Percentiles rank a stretch among this genome's conserved stretches.
Conservation (phyloP, 257 asterid genomes). For the Oldenlandia corymbosa region DNA sequence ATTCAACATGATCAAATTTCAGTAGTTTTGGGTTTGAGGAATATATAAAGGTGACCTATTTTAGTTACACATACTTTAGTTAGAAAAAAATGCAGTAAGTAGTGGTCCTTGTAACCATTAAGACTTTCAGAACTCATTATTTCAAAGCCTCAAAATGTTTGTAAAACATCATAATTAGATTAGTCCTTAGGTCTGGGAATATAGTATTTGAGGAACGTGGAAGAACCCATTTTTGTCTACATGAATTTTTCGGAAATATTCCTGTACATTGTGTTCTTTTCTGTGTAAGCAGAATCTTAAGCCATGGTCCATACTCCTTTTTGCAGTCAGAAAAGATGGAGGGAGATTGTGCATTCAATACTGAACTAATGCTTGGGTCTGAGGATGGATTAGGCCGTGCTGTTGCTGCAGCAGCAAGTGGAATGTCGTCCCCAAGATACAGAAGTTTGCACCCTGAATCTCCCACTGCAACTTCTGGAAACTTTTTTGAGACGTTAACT, state of each 20-base stretch:
- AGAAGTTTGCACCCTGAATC: slow-evolving; percentile 81
- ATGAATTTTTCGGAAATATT: neutral
- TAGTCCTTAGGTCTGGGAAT: neutral
- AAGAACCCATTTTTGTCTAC: neutral
- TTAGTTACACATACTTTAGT: neutral
- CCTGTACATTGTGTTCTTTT: neutral
- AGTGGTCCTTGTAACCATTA: neutral
- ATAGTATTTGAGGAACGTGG: neutral
- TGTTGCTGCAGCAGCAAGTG: slow-evolving; percentile 69
- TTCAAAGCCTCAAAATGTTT: neutral
- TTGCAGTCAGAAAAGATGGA: slow-evolving; percentile 90
- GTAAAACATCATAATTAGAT: neutral
- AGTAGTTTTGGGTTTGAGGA: too few species aligned
- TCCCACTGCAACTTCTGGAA: slow-evolving; percentile 78
- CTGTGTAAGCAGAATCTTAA: slow-evolving; percentile 1
- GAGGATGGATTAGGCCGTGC: slow-evolving; percentile 57
- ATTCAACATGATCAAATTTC: neutral
- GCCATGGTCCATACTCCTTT: neutral
- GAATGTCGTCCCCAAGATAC: slow-evolving; percentile 86
- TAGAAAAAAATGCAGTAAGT: too few species aligned
- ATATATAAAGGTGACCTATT: neutral
- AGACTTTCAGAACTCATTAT: neutral
- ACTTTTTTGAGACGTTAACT: slow-evolving; percentile 78
- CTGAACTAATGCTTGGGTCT: slow-evolving; percentile 11
- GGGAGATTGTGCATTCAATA: slow-evolving; percentile 14